phyloP scores from a whole-genome alignment of 176 grass and related monocot genomes.

The Pharus latifolius region DNA sequence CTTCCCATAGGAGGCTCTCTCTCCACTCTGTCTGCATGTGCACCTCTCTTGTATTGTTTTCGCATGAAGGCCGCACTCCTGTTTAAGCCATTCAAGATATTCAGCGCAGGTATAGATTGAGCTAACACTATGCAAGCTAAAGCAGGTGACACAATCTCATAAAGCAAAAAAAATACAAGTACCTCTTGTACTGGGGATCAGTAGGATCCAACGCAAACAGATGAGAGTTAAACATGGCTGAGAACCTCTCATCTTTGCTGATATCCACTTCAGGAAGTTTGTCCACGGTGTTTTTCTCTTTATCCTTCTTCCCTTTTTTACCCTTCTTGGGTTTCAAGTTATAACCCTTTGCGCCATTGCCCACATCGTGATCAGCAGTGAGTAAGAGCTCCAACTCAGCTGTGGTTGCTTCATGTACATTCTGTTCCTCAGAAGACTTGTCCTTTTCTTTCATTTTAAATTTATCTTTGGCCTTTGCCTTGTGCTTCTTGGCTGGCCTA shows the following conservation, averaged over 20 bases:
- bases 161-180: background rate
- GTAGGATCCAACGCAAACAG: slow-evolving; percentile 76
- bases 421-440: slow-evolving; percentile 20
- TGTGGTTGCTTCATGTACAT: slow-evolving; percentile 55
- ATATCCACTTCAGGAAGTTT: slow-evolving; percentile 57
- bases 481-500: slow-evolving; percentile 33
- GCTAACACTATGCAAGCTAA: background rate
- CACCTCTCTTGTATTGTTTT: slow-evolving; percentile 19
- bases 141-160: background rate
- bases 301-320: slow-evolving; percentile 68
- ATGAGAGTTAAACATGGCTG: slow-evolving; percentile 46
- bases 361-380: slow-evolving; percentile 47
- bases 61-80: slow-evolving; percentile 43
- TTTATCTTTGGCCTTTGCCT: slow-evolving; percentile 35
- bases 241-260: slow-evolving; percentile 65
- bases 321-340: slow-evolving; percentile 59
- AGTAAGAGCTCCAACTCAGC: slow-evolving; percentile 83
- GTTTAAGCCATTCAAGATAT: background rate
- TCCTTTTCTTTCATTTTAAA: slow-evolving; percentile 29
- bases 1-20: background rate
- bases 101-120: background rate
- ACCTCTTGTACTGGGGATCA: slow-evolving; percentile 89
- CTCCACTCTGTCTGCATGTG: background rate
- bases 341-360: slow-evolving; percentile 49
- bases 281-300: slow-evolving; percentile 37